Evolutionary conservation across 2,329 filamentous ascomycete species (phyloP).

Genomic region (Albifimbria verrucaria): DNA sequence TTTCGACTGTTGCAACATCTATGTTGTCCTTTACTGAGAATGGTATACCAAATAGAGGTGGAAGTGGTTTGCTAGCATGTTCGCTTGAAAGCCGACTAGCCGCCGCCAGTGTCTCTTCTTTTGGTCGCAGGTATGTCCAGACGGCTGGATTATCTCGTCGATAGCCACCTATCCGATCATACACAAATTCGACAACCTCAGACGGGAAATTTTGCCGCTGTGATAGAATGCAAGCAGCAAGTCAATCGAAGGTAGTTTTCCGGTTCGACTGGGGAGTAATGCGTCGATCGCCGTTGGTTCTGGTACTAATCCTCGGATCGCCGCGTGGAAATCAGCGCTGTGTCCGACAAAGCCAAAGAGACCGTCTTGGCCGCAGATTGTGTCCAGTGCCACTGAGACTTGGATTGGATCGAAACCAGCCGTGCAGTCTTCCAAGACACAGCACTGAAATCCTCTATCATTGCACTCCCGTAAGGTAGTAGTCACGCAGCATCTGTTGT

Average conservation of each 20-base stretch:
- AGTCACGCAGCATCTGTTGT: conserved; percentile 41
- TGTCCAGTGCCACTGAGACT: conserved; percentile 38
- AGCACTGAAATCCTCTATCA: neutral
- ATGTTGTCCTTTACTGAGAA: conserved; percentile 57
- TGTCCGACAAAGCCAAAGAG: conserved; percentile 30
- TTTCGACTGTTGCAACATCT: conserved; percentile 46
- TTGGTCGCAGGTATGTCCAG: conserved; percentile 4
- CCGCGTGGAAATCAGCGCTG: neutral
- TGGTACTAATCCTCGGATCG: conserved; percentile 32
- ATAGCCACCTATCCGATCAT: neutral
- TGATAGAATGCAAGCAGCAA: neutral
- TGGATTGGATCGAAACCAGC: conserved; percentile 5
- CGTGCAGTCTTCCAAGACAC: conserved; percentile 4
- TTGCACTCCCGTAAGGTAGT: neutral
- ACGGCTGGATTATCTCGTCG: neutral
- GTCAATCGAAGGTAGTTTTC: neutral
- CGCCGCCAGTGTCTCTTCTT: conserved; percentile 33
- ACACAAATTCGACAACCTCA: neutral
- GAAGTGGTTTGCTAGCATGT: conserved; percentile 31
- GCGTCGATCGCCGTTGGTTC: conserved; percentile 33
- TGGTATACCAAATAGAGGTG: conserved; percentile 52
- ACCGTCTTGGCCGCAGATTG: conserved; percentile 47
- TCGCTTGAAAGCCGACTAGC: conserved; percentile 36
- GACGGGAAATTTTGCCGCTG: neutral
- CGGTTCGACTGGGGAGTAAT: neutral